Evolutionary conservation across 768 basidiomycete species (phyloP), one percentile per base, ranked within the genome.

Genomic region (Pleurotus tuoliensis): DNA sequence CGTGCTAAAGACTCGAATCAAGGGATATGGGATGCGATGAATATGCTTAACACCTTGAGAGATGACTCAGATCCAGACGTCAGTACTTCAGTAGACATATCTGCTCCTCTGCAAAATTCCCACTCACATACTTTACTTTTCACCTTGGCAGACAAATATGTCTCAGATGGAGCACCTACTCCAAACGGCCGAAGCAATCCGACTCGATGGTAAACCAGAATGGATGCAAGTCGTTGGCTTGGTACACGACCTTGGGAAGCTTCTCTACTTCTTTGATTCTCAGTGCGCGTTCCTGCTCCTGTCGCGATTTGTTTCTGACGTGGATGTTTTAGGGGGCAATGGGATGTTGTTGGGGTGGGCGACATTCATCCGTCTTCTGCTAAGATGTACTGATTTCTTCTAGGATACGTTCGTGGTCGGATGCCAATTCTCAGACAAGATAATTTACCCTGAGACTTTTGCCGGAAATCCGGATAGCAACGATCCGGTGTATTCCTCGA

Each of bases 21-120:
- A 55, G 54, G 54, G 60, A 68, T 92, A 45, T 92, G 90, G 90
- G 82, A 90, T 61, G 90, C 90, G 8, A 92, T 92, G 71, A 88
- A 92, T 62, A 84, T 83, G 78, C 82, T 94, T 40, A 84, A 94
- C 65, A 92, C 88, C 2, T 77, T 95, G 39, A 80, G 93, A 56
- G 91, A 95, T 66, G 91, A 93, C 59, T 92, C 90, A 8, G 93
- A 96, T 69, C 93, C 93, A 49, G 93, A 92, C 64, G 90, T 89
- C 56, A 58, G 76, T 69, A 25, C 16, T 34, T 52, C 24, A 15
- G 30, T 7, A 6, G 11, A 24, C 8, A 18, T 40, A 30, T 24
- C 22, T 20, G 12, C 4, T 27, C 27, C 11, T 30, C 30, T 30
- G 7, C 30, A 30, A 30, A 30, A 11, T 11, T 30, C 30, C 30